Conservation (phyloP, 208 protist species). For the Porcisia hertigi region DNA sequence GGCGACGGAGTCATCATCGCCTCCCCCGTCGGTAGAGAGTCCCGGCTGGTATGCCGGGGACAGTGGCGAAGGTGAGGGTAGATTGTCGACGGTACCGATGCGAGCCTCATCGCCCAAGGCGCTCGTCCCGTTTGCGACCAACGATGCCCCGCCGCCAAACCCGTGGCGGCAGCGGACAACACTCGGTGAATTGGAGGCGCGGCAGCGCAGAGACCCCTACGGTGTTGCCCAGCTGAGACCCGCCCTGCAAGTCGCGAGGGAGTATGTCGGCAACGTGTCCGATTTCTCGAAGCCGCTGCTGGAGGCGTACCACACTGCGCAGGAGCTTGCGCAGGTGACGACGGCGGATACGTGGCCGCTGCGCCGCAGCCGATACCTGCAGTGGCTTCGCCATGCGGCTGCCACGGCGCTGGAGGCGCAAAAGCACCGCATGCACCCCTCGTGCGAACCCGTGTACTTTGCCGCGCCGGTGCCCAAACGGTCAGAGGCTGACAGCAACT, state of each 20-base stretch:
- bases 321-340: slow-evolving; percentile 11
- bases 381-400: slow-evolving; percentile 23
- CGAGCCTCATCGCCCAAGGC: background rate
- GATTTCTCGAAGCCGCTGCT: slow-evolving; percentile 14
- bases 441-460: background rate
- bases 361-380: slow-evolving; percentile 21
- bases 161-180: slow-evolving; percentile 12
- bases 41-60: background rate
- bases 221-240: slow-evolving; percentile 21
- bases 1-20: background rate
- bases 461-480: background rate
- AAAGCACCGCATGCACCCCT: too few species aligned
- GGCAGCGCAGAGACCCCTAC: background rate
- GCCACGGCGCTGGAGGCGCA: background rate
- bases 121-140: background rate
- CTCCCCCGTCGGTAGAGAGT: background rate
- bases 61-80: background rate
- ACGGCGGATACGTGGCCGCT: slow-evolving; percentile 23
- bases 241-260: background rate
- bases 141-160: slow-evolving; percentile 1
- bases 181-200: slow-evolving; percentile 5
- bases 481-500: background rate
- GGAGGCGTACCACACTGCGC: slow-evolving; percentile 20
- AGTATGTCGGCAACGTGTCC: background rate
- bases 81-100: background rate